Evolutionary conservation across 805 yeast genomes (phyloP).

Genomic region (Saccharomyces cerevisiae): DNA sequence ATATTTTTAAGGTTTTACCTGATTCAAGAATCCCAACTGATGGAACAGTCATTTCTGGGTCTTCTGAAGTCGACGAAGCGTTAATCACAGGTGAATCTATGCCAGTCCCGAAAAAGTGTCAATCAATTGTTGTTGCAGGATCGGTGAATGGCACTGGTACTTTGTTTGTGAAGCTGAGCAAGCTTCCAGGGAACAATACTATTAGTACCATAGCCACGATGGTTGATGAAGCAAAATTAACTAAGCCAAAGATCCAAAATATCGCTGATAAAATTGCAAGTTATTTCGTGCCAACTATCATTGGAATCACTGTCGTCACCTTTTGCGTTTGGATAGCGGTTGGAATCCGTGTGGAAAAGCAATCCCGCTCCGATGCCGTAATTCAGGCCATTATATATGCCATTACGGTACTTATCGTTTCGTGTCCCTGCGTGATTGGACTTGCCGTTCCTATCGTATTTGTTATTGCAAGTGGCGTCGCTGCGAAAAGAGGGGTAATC

Average conservation of each 20-base stretch:
- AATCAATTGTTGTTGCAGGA: conserved; percentile 38
- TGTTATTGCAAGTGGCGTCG: neutral
- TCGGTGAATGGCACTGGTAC: conserved; percentile 29
- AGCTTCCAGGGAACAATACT: conserved; percentile 60
- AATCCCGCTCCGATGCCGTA: neutral
- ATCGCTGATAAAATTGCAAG: neutral
- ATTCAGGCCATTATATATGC: neutral
- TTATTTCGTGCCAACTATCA: neutral
- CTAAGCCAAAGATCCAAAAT: conserved; percentile 67
- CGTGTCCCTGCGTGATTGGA: neutral
- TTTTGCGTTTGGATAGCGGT: neutral
- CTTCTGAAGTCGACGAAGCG: conserved; percentile 39
- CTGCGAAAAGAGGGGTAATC: neutral
- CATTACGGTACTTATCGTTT: neutral
- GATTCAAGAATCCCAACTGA: conserved; percentile 5
- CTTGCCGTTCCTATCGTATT: neutral
- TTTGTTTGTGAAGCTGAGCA: conserved; percentile 44
- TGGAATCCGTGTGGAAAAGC: neutral
- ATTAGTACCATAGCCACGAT: conserved; percentile 63
- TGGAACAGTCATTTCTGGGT: conserved; percentile 35
- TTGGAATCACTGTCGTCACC: neutral
- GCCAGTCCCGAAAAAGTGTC: conserved; percentile 33
- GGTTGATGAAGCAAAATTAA: conserved; percentile 67
- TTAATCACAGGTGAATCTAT: conserved; percentile 38
- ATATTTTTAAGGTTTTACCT: neutral